Conservation (phyloP, 345 rosid species). For the Gynandropsis gynandra region DNA sequence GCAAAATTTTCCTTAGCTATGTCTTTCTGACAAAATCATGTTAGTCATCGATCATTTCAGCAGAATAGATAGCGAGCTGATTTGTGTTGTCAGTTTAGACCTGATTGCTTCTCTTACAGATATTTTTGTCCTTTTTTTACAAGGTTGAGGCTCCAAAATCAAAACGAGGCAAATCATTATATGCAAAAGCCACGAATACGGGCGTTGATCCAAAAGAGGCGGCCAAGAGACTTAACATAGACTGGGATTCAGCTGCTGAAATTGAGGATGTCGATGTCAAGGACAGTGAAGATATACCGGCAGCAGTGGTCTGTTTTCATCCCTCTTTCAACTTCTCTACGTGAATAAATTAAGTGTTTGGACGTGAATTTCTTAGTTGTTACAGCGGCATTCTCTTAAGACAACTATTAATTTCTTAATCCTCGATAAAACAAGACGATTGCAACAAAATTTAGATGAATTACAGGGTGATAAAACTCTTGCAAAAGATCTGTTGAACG, state of each 20-base stretch:
- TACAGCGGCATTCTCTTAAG: too few species aligned
- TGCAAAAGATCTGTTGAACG: too few species aligned
- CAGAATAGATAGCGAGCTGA: neutral
- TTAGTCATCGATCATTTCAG: too few species aligned
- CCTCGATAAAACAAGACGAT: too few species aligned
- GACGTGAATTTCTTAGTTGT: neutral
- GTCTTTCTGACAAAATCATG: too few species aligned
- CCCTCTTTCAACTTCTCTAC: slow-evolving; percentile 6
- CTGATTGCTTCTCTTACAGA: neutral
- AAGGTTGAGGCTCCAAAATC: slow-evolving; percentile 59
- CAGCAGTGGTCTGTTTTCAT: slow-evolving; percentile 61
- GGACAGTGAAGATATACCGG: slow-evolving; percentile 57
- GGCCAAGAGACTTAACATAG: slow-evolving; percentile 80
- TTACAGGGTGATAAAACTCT: too few species aligned
- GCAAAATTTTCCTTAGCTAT: too few species aligned
- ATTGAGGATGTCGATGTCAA: slow-evolving; percentile 50
- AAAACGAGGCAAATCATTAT: slow-evolving; percentile 60
- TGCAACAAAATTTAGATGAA: too few species aligned
- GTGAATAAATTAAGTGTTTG: neutral
- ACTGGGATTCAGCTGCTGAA: slow-evolving; percentile 96
- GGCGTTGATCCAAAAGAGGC: slow-evolving; percentile 73
- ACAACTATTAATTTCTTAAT: slow-evolving; percentile 1
- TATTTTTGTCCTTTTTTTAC: slow-evolving; percentile 9
- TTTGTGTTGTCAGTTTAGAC: slow-evolving; percentile 8
- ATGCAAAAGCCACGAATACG: slow-evolving; percentile 82